A percentile compares a stretch with the other conserved stretches of the same genome.
Evolutionary conservation across 192 early-diverging fungal genomes (phyloP).

Genomic region (Phycomyces nitens): DNA sequence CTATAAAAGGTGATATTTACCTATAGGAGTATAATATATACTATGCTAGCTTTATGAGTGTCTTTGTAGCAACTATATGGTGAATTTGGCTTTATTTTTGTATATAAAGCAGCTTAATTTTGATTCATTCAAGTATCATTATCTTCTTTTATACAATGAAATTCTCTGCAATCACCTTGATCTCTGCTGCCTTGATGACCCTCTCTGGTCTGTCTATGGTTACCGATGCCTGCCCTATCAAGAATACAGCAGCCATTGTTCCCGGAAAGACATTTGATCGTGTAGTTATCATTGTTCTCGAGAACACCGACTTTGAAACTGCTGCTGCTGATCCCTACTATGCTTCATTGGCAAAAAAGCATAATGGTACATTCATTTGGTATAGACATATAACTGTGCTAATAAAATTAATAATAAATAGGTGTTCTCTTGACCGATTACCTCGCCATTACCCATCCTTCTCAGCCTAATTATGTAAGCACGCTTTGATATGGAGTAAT

Average conservation of each 20-base stretch:
- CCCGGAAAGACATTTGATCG: slow-evolving; percentile 32
- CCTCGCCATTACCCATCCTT: slow-evolving; percentile 28
- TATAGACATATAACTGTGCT: not conserved
- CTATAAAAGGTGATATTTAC: no score
- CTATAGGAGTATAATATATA: no score
- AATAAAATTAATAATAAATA: not conserved
- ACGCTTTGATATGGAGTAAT: not conserved
- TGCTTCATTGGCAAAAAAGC: slow-evolving; percentile 9
- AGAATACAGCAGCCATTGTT: not conserved
- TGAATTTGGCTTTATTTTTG: no score
- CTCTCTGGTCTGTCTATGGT: no score
- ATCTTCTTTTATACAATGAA: no score
- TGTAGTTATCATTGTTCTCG: slow-evolving; percentile 28
- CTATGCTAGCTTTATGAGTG: no score
- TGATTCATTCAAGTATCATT: no score
- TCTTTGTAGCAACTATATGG: no score
- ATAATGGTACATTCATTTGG: slow-evolving; percentile 13
- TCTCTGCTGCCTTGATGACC: no score
- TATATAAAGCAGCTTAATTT: no score
- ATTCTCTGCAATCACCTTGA: no score
- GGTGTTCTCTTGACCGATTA: slow-evolving; percentile 29
- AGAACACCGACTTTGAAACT: slow-evolving; percentile 25
- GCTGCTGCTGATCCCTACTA: slow-evolving; percentile 18
- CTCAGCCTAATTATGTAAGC: slow-evolving; percentile 33
- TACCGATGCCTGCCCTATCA: not conserved